A percentile compares a stretch with the other conserved stretches of the same genome.
Conservation (phyloP, 257 asterid species). For the Solanum infundibuliforme region DNA sequence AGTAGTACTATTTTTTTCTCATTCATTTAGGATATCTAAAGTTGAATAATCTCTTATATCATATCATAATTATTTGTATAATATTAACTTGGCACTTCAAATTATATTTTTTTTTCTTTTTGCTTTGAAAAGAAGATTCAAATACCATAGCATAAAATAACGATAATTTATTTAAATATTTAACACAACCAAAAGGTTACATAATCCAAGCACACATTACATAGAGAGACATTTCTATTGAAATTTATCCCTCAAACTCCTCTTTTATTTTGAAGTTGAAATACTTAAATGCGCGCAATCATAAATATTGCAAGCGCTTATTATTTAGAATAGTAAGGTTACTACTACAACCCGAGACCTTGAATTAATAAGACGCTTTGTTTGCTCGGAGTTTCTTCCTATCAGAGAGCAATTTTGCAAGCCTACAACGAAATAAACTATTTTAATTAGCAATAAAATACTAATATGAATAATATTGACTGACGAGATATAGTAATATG, state of each 20-base stretch:
- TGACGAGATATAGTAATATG: no score
- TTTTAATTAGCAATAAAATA: not conserved
- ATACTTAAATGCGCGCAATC: not conserved
- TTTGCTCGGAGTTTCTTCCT: not conserved
- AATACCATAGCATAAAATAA: not conserved
- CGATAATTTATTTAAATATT: not conserved
- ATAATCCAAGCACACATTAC: not conserved
- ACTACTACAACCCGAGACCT: not conserved
- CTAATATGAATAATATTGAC: not conserved
- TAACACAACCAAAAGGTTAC: not conserved
- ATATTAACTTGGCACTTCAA: no score
- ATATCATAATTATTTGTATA: no score
- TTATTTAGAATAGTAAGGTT: not conserved
- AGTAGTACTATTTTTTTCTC: no score
- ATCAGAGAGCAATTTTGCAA: not conserved
- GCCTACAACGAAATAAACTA: not conserved
- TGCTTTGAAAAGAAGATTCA: no score
- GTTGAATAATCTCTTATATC: no score
- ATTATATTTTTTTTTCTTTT: no score
- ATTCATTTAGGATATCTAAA: no score
- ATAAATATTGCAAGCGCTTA: not conserved
- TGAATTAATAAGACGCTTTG: not conserved
- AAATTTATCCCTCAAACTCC: no score
- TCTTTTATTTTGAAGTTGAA: no score
- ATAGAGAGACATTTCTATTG: not conserved